Percentiles rank a stretch among this genome's conserved stretches.
These are phyloP conservation scores for Parastagonospora avenae DNA, from an alignment of 2,329 filamentous ascomycete genomes.

Conservation along the genomic window DNA sequence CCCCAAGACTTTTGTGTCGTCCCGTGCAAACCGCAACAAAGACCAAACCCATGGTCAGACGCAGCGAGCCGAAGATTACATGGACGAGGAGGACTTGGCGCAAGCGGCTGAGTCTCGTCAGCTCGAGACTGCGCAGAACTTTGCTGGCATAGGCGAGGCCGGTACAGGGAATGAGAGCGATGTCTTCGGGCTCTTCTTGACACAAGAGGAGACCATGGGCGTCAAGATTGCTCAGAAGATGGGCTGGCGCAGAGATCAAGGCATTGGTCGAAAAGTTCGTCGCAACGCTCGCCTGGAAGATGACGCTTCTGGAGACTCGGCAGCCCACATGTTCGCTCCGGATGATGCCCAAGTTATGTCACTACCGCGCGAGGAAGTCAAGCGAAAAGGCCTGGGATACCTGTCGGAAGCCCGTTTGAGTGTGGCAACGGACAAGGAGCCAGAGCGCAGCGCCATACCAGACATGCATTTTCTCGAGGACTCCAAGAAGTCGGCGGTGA, in stretches of 20 bases:
- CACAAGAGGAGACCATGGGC: constrained; percentile 82
- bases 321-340: constrained; percentile 79
- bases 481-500: constrained; percentile 19
- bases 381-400: constrained; percentile 71
- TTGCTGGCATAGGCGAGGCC: constrained; percentile 75
- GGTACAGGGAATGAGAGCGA: constrained; percentile 57
- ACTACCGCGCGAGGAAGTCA: constrained; percentile 69
- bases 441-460: constrained; percentile 15
- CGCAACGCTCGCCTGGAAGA: constrained; percentile 73
- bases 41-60: constrained; percentile 60
- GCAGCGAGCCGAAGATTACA: constrained; percentile 85
- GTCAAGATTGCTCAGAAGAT: constrained; percentile 84
- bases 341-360: constrained; percentile 74
- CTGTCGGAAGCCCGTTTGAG: constrained; percentile 62
- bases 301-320: constrained; percentile 46
- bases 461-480: constrained; percentile 31
- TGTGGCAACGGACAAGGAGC: constrained; percentile 32
- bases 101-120: constrained; percentile 80
- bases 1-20: constrained; percentile 89
- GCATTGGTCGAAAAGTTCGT: constrained; percentile 84
- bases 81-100: constrained; percentile 95
- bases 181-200: constrained; percentile 74
- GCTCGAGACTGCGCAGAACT: constrained; percentile 74
- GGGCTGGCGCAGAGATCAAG: constrained; percentile 96
- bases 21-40: constrained; percentile 76